Percentiles rank a stretch among this genome's conserved stretches.
phyloP scores from a whole-genome alignment of 495 filamentous ascomycete genomes.

The Rusavskia elegans region DNA sequence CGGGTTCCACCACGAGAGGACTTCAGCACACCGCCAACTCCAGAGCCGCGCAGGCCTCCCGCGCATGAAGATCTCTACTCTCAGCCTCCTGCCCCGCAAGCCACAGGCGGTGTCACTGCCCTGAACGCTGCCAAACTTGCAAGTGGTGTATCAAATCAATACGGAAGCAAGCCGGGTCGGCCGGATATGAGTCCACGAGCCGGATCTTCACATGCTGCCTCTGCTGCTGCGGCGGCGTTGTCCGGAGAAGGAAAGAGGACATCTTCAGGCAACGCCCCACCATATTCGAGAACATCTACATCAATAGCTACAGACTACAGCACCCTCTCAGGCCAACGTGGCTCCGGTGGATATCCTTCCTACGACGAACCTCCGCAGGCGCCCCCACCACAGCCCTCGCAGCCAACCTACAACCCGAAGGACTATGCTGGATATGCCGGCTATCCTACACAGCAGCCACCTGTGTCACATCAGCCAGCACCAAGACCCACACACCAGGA shows the following conservation, averaged over 20 bases:
- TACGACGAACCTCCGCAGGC: constrained; percentile 18
- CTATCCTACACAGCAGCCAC: constrained; percentile 18
- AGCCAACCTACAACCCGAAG: constrained; percentile 56
- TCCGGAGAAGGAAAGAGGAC: constrained; percentile 20
- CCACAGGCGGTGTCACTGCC: constrained; percentile 18
- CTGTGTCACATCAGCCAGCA: constrained; percentile 19
- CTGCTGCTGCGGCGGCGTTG: constrained; percentile 29
- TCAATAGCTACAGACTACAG: constrained; percentile 22
- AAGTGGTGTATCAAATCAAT: constrained; percentile 22
- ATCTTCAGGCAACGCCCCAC: constrained; percentile 15
- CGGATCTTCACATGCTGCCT: constrained; percentile 28
- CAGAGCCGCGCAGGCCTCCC: constrained; percentile 33
- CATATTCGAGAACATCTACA: constrained; percentile 23
- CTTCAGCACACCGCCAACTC: constrained; percentile 21
- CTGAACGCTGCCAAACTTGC: constrained; percentile 29
- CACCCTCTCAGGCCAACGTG: constrained; percentile 20
- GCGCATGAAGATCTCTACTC: constrained; percentile 25
- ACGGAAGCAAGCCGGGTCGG: constrained; percentile 19
- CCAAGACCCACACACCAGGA: constrained; percentile 22
- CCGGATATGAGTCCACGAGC: constrained; percentile 26
- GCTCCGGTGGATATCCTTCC: constrained; percentile 15
- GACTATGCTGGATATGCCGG: constrained; percentile 49
- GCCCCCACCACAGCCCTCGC: constrained; percentile 33
- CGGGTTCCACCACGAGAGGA: constrained; percentile 23
- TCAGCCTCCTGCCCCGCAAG: constrained; percentile 20